phyloP scores from a whole-genome alignment of 164 flowering plant species.

The Aristolochia contorta region DNA sequence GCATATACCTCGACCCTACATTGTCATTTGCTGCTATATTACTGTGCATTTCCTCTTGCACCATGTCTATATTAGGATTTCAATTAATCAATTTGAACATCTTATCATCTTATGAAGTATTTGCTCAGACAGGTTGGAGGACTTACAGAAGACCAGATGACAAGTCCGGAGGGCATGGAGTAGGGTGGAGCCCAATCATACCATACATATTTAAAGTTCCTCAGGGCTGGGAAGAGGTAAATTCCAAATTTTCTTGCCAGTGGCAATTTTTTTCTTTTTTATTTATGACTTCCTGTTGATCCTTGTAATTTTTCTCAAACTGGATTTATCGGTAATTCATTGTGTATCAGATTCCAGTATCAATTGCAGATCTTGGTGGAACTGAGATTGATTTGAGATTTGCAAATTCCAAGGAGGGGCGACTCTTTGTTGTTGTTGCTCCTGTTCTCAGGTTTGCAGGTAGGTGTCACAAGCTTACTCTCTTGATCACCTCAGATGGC shows the following conservation, averaged over 20 bases:
- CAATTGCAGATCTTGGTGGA: constrained; percentile 94
- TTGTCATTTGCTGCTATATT: background rate
- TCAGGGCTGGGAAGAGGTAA: constrained; percentile 83
- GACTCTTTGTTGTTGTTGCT: constrained; percentile 76
- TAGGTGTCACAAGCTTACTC: constrained; percentile 15
- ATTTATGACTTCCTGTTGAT: background rate
- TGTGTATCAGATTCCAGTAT: constrained; percentile 69
- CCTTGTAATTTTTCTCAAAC: too few relatives aligned
- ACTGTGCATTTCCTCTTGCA: too few relatives aligned
- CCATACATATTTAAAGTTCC: constrained; percentile 78
- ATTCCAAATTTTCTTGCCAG: background rate
- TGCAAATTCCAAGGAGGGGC: constrained; percentile 69
- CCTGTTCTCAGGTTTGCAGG: constrained; percentile 90
- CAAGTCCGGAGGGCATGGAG: constrained; percentile 98
- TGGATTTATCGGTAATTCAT: background rate
- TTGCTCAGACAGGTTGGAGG: constrained; percentile 99
- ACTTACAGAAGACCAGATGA: constrained; percentile 92
- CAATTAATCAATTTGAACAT: background rate
- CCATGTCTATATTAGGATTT: background rate
- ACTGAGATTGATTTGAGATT: constrained; percentile 95
- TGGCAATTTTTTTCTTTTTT: background rate
- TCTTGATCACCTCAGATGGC: too few relatives aligned
- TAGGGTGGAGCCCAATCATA: constrained; percentile 98
- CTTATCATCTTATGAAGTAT: constrained; percentile 10
- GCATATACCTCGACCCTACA: too few relatives aligned